Evolutionary conservation across 2,329 filamentous ascomycete genomes (phyloP).

Genomic region (Sporothrix variecibatus): DNA sequence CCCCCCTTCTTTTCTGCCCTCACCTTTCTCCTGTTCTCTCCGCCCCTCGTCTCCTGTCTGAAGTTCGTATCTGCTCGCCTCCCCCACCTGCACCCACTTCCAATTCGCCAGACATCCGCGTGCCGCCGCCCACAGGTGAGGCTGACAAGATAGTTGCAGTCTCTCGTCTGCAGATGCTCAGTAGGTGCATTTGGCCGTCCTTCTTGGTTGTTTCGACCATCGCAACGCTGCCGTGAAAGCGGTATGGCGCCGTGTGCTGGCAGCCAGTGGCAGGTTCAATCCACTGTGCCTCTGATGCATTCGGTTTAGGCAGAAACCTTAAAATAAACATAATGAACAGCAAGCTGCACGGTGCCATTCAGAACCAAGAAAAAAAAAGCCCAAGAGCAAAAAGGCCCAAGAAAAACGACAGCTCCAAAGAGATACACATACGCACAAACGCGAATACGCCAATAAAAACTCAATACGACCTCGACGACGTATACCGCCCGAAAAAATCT

Average conservation of each 20-base stretch:
- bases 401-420: slow-evolving; percentile 8
- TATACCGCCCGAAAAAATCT: slow-evolving; percentile 3
- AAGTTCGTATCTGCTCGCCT: neutral
- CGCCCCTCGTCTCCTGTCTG: slow-evolving; percentile 9
- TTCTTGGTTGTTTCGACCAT: slow-evolving; percentile 8
- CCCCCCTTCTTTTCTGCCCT: neutral
- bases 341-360: slow-evolving; percentile 5
- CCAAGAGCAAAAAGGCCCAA: slow-evolving; percentile 14
- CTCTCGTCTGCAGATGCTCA: slow-evolving; percentile 10
- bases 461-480: slow-evolving; percentile 8
- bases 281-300: slow-evolving; percentile 4
- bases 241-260: slow-evolving; percentile 11
- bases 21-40: neutral
- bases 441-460: slow-evolving; percentile 5
- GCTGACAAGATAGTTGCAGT: slow-evolving; percentile 21
- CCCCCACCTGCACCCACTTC: slow-evolving; percentile 4
- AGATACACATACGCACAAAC: slow-evolving; percentile 5
- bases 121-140: slow-evolving; percentile 18
- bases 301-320: neutral
- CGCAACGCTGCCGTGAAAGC: neutral
- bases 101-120: slow-evolving; percentile 6
- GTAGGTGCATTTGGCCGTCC: neutral
- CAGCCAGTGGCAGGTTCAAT: slow-evolving; percentile 1
- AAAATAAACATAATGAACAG: slow-evolving; percentile 13
- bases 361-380: slow-evolving; percentile 12